A percentile compares a stretch with the other conserved stretches of the same genome.
phyloP scores from a whole-genome alignment of 495 filamentous ascomycete genomes.

The Aspergillus biplanus region DNA sequence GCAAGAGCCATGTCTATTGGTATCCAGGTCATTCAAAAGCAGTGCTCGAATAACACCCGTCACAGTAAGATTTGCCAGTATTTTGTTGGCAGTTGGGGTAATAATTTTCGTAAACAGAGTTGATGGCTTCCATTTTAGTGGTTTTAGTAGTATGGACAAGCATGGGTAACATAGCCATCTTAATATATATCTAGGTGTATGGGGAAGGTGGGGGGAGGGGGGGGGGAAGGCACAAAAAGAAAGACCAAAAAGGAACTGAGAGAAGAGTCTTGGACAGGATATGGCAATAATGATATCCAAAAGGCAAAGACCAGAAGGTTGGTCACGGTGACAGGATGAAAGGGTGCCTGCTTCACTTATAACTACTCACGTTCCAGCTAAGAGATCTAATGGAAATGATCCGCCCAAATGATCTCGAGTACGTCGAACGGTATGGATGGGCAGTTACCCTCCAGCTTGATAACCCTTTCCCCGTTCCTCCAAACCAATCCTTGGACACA shows the following conservation, averaged over 20 bases:
- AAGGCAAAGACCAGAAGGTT: constrained; percentile 18
- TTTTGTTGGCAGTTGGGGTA: too few species aligned
- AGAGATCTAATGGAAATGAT: constrained; percentile 27
- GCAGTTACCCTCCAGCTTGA: constrained; percentile 22
- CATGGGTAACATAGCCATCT: background rate
- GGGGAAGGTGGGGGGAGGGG: background rate
- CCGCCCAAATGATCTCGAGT: constrained; percentile 25
- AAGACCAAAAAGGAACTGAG: background rate
- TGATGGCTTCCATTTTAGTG: background rate
- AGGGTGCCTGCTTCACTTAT: constrained; percentile 40
- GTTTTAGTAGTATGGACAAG: background rate
- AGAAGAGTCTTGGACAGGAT: background rate
- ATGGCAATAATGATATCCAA: constrained; percentile 5
- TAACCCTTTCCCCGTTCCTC: constrained; percentile 16
- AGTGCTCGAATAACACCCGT: too few species aligned
- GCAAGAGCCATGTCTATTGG: too few species aligned
- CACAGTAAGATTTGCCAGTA: too few species aligned
- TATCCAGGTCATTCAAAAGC: too few species aligned
- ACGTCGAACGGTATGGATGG: constrained; percentile 27
- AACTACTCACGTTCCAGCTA: constrained; percentile 24
- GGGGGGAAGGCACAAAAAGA: background rate
- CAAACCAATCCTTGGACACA: constrained; percentile 20
- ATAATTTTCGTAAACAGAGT: background rate
- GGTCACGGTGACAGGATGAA: constrained; percentile 23
- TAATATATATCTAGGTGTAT: background rate